phyloP scores from a whole-genome alignment of 1,139 yeast genomes.

The Schwanniomyces etchellsii region DNA sequence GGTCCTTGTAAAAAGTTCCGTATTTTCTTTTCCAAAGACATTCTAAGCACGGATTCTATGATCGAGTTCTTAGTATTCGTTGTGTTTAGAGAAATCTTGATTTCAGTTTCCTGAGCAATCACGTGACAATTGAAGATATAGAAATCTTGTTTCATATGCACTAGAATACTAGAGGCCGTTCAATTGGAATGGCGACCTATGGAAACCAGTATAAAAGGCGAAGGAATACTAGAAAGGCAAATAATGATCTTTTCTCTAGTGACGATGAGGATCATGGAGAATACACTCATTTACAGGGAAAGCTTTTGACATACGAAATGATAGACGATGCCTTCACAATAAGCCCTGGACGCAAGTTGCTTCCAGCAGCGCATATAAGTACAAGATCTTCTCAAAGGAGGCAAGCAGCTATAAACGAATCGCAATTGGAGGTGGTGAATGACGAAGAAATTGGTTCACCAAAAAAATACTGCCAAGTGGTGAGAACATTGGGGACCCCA shows the following conservation, averaged over 20 bases:
- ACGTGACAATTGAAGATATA: too few relatives aligned
- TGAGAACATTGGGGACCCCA: slow-evolving; percentile 5
- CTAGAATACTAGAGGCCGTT: too few relatives aligned
- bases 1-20: slow-evolving; percentile 43
- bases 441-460: slow-evolving; percentile 16
- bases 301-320: slow-evolving; percentile 1
- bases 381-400: background rate
- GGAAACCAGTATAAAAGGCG: slow-evolving; percentile 2
- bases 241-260: slow-evolving; percentile 5
- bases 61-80: too few relatives aligned
- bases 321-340: slow-evolving; percentile 3
- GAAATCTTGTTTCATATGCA: background rate
- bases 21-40: slow-evolving; percentile 42
- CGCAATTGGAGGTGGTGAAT: slow-evolving; percentile 2
- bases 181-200: slow-evolving; percentile 7
- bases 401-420: background rate
- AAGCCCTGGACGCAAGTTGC: slow-evolving; percentile 1
- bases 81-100: slow-evolving; percentile 2
- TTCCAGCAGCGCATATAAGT: background rate
- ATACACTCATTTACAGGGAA: background rate
- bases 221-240: slow-evolving; percentile 1
- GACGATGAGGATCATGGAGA: slow-evolving; percentile 6
- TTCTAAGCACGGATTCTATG: slow-evolving; percentile 9
- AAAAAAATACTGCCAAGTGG: slow-evolving; percentile 11
- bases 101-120: too few relatives aligned